Conservation (phyloP, 768 basidiomycete genomes). For the Psilocybe tampanensis region DNA sequence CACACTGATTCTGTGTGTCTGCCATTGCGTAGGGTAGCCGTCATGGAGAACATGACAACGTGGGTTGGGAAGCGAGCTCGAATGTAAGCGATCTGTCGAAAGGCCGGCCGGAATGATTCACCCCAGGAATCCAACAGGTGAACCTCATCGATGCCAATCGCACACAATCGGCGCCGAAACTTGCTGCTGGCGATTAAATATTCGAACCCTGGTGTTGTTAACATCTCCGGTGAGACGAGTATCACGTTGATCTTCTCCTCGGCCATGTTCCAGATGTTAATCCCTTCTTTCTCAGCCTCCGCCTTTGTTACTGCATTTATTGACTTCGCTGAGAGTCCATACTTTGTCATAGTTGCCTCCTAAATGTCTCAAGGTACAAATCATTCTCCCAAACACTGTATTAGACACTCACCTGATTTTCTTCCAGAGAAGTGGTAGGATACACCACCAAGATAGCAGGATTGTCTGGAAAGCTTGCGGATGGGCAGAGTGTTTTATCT, state of each 20-base stretch:
- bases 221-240: not conserved
- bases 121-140: constrained; percentile 21
- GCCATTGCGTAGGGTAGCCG: constrained; percentile 5
- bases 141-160: constrained; percentile 8
- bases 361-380: too few relatives aligned
- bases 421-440: too few relatives aligned
- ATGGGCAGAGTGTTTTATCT: constrained; percentile 3
- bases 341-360: too few relatives aligned
- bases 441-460: too few relatives aligned
- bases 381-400: too few relatives aligned
- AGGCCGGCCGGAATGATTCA: not conserved
- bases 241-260: too few relatives aligned
- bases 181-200: constrained; percentile 3
- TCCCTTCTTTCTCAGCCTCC: too few relatives aligned
- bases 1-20: constrained; percentile 3
- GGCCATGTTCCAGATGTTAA: too few relatives aligned
- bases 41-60: constrained; percentile 1
- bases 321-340: too few relatives aligned
- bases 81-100: not conserved
- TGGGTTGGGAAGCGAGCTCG: constrained; percentile 4
- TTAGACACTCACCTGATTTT: too few relatives aligned
- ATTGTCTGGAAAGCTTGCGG: constrained; percentile 8
- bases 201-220: constrained; percentile 1
- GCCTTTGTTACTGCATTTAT: too few relatives aligned
- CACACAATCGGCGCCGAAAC: too few relatives aligned